These are phyloP conservation scores for Gymnopilus junonius DNA, from an alignment of 768 basidiomycete species.

Conservation along the genomic window DNA sequence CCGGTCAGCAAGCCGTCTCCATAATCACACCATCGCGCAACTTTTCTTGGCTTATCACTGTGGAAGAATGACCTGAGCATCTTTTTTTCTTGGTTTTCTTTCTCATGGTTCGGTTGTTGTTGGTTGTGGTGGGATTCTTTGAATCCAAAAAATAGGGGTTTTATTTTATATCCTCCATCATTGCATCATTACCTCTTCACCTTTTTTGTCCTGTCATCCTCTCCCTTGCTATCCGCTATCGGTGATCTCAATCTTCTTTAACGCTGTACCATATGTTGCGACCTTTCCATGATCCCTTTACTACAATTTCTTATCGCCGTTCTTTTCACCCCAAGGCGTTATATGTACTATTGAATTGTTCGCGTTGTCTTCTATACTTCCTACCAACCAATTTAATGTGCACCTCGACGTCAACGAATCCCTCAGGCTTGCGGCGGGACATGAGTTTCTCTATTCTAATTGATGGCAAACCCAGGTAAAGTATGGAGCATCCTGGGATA, in stretches of 20 bases:
- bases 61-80: constrained; percentile 2
- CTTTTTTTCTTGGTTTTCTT: constrained; percentile 10
- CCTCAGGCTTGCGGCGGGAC: background rate
- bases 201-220: background rate
- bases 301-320: background rate
- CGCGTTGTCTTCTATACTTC: background rate
- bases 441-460: background rate
- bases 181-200: background rate
- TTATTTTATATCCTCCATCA: background rate
- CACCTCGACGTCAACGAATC: background rate
- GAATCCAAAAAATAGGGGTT: background rate
- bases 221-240: constrained; percentile 22
- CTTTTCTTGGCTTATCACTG: background rate
- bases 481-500: background rate
- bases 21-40: background rate
- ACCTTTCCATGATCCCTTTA: background rate
- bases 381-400: background rate
- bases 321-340: background rate
- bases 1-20: background rate
- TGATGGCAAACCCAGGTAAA: background rate
- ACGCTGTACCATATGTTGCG: constrained; percentile 14
- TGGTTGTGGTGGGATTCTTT: background rate
- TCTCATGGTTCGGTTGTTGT: constrained; percentile 1
- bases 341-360: background rate
- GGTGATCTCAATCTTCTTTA: constrained; percentile 7